Evolutionary conservation across 129 eudicot species (phyloP).

Genomic region (Tagetes erecta): DNA sequence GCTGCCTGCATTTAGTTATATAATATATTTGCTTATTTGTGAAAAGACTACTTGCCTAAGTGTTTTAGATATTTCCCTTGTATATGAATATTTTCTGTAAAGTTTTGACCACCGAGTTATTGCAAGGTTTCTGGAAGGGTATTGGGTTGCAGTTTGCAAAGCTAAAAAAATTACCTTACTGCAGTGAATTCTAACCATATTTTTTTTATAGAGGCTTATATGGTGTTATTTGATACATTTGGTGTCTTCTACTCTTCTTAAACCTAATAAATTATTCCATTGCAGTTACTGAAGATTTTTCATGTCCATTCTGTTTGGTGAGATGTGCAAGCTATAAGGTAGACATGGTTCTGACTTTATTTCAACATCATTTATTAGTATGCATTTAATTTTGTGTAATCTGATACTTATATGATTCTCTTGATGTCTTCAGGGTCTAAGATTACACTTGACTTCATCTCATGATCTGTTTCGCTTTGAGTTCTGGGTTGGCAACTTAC

Average conservation of each 20-base stretch:
- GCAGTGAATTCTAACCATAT: not conserved
- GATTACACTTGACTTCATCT: slow-evolving; percentile 66
- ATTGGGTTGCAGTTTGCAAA: not conserved
- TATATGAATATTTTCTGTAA: not conserved
- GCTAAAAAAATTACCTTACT: not conserved
- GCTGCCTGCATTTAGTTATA: slow-evolving; percentile 10
- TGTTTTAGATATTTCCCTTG: not conserved
- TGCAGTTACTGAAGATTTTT: slow-evolving; percentile 89
- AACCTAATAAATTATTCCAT: slow-evolving; percentile 16
- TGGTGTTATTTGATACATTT: not conserved
- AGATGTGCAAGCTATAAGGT: slow-evolving; percentile 89
- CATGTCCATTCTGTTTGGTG: slow-evolving; percentile 96
- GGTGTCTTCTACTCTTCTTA: slow-evolving; percentile 17
- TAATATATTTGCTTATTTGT: not conserved
- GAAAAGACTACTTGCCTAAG: slow-evolving; percentile 16
- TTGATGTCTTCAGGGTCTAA: slow-evolving; percentile 62
- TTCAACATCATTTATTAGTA: slow-evolving; percentile 14
- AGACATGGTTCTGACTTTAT: slow-evolving; percentile 17
- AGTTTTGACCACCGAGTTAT: not conserved
- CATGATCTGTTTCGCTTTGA: slow-evolving; percentile 89
- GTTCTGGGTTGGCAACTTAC: slow-evolving; percentile 75
- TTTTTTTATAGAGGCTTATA: not conserved
- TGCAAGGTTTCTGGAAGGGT: slow-evolving; percentile 2
- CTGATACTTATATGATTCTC: not conserved
- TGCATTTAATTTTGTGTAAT: slow-evolving; percentile 14